Conservation (phyloP, 257 asterid species). For the Pogostemon cablin region DNA sequence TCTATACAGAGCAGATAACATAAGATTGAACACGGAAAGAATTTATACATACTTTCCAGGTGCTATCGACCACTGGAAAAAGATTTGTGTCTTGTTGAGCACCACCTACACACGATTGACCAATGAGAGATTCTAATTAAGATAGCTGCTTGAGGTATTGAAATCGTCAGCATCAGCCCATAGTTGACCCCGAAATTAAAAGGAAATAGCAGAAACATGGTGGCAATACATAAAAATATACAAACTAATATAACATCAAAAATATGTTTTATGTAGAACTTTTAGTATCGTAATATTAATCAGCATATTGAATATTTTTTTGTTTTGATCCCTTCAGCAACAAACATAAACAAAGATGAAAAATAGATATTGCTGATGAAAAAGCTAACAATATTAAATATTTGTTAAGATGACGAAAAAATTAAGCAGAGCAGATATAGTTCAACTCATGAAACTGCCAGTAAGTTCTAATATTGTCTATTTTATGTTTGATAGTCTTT, state of each 20-base stretch:
- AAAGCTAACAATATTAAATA: constrained; percentile 4
- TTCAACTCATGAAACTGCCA: constrained; percentile 9
- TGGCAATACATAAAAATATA: constrained; percentile 3
- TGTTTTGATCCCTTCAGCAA: constrained; percentile 13
- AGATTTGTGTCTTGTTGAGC: constrained; percentile 66
- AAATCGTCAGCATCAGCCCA: constrained; percentile 21
- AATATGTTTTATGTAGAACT: constrained; percentile 10
- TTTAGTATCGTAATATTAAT: constrained; percentile 7
- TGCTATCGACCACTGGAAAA: constrained; percentile 90
- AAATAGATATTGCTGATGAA: background rate
- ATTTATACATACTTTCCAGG: constrained; percentile 68
- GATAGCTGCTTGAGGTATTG: constrained; percentile 15
- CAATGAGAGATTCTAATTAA: constrained; percentile 18
- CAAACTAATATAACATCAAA: constrained; percentile 14
- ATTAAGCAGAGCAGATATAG: constrained; percentile 2
- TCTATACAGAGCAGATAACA: background rate
- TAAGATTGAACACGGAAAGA: constrained; percentile 25
- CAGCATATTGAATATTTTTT: background rate
- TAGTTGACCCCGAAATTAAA: background rate
- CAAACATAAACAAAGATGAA: constrained; percentile 21
- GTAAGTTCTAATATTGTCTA: constrained; percentile 7
- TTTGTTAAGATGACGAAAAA: background rate
- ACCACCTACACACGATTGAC: constrained; percentile 50
- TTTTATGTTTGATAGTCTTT: constrained; percentile 21
- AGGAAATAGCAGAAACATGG: constrained; percentile 1